Percentiles rank a stretch among this genome's conserved stretches.
Evolutionary conservation across 495 filamentous ascomycete genomes (phyloP).

Genomic region (Podospora australis): DNA sequence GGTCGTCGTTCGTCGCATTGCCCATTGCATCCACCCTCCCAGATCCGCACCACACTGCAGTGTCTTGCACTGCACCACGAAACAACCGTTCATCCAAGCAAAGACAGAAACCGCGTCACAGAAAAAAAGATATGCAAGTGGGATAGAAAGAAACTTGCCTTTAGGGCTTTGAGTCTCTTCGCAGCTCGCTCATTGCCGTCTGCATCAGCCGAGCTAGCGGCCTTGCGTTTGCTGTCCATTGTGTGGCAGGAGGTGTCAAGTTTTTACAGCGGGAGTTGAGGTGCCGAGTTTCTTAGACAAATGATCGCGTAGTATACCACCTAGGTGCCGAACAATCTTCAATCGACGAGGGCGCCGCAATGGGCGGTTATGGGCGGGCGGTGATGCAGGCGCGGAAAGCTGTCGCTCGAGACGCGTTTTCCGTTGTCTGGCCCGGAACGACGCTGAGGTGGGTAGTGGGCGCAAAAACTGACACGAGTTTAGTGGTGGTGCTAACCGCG

Average conservation of each 20-base stretch:
- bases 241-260: constrained; percentile 7
- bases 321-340: too few relatives aligned
- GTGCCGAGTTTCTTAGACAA: background rate
- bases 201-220: constrained; percentile 33
- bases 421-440: constrained; percentile 8
- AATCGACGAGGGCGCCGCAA: constrained; percentile 9
- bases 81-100: too few relatives aligned
- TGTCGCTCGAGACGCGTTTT: constrained; percentile 21
- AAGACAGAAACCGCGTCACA: background rate
- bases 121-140: background rate
- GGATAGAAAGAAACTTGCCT: constrained; percentile 21
- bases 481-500: background rate
- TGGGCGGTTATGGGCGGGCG: constrained; percentile 15
- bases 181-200: constrained; percentile 51
- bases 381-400: constrained; percentile 12
- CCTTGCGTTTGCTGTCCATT: constrained; percentile 69
- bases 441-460: too few relatives aligned
- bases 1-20: too few relatives aligned
- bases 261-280: background rate
- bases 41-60: background rate
- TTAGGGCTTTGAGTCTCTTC: constrained; percentile 51
- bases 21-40: background rate
- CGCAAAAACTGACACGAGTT: constrained; percentile 18
- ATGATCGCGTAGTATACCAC: too few relatives aligned
- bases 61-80: too few relatives aligned